Evolutionary conservation across 495 filamentous ascomycete genomes (phyloP), one percentile per base, ranked within the genome.

Genomic region (Hypoxylon perforatum): DNA sequence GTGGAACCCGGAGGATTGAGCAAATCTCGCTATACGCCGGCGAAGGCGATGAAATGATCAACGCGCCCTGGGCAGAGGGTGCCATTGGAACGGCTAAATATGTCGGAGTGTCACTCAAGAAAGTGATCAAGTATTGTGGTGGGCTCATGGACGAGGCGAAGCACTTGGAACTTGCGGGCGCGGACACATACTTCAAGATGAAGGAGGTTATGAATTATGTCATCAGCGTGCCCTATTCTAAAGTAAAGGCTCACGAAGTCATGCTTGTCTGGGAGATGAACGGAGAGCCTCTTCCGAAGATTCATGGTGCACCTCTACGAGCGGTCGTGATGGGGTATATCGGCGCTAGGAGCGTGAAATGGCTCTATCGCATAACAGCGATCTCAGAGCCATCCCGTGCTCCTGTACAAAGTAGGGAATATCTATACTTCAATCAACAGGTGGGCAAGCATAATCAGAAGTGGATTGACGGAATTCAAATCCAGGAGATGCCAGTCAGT

Each of bases 181-280:
- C 67, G 0, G 89, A 91, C 25, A 88, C 88, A 0, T 90, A 91
- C 67, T 86, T 90, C 77, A 90, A 90, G 65, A 83, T 84, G 66
- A 78, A 83, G 22, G 72, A 86, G 21, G 83, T 84, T 4, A 81
- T 81, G 71, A 90, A 90, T 73, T 91, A 90, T 65, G 77, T 82
- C 41, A 86, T 90, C 33, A 84, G 80, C 38, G 84, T 89, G 1
- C 89, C 88, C 0, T 88, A 81, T 78, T 82, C 83, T 12, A 90
- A 90, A 73, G 87, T 90, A 30, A 86, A 85, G 65, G 73, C 76
- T 10, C 80, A 89, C 67, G 88, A 92, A 61, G 88, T 90, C 21
- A 78, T 91, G 55, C 81, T 91, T 3, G 87, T 86, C 0, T 91
- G 84, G 84, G 88, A 89, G 63, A 90, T 90, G 88, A 91, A 92